Evolutionary conservation across 2,329 filamentous ascomycete genomes (phyloP), one percentile per base, ranked within the genome.

Genomic region (Penicillium paneum): DNA sequence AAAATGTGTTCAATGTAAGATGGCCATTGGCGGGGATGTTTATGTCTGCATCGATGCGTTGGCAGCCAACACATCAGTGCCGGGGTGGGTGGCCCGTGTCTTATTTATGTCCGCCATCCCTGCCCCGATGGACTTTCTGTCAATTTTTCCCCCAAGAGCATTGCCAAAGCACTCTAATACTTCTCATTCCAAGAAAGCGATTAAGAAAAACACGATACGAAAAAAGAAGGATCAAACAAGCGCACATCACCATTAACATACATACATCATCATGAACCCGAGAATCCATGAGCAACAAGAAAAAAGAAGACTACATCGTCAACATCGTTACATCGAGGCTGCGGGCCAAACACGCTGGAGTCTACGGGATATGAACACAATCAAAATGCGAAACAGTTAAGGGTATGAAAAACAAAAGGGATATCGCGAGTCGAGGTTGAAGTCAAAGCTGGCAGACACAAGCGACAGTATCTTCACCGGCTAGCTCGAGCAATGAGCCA

Each of bases 401-500:
- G 50, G 34, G 11, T 43, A 53, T 53, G 29, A 53, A 58, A 52
- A 36, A 52, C 29, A 53, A 46, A 28, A 54, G 53, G 49, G 41
- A 56, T 40, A 61, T 49, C 50, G 46, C 29, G 45, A 52, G 47
- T 47, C 26, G 19, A 24, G 45, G 21, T 24, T 24, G 21, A 24
- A 24, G 35, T 35, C 45, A 56, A 42, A 38, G 36, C 13, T 24
- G 26, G 26, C 24, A 28, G 17, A 5, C 32, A 48, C 46, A 29
- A 28, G 19, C 13, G 11, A 21, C 32, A 38, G 17, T 8, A n/a
- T 34, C 28, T 38, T 84, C 76, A 91, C 76, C 87, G 87, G 71
- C 82, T 90, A 60, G 91, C 88, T 73, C 90, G 89, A 64, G 91
- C 93, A 74, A 99, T 93, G 72, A 99, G 80, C 90, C 94, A 99